phyloP scores from a whole-genome alignment of 306 rosid species.

The Cyamopsis tetragonoloba region DNA sequence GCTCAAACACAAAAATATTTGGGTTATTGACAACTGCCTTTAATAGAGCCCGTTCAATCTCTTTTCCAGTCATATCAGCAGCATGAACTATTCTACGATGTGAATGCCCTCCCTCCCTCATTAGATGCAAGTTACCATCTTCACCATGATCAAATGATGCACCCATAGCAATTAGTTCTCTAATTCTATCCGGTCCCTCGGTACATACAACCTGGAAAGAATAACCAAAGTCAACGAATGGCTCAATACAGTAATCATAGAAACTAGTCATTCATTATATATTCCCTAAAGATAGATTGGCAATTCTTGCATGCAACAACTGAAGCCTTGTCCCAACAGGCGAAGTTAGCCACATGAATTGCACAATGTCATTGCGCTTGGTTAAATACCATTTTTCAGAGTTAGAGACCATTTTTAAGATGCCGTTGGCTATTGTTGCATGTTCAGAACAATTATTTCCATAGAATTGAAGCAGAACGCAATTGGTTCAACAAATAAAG shows the following conservation, averaged over 20 bases:
- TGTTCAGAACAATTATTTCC: background rate
- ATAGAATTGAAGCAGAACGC: background rate
- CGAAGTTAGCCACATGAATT: too few species aligned
- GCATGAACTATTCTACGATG: slow-evolving; percentile 89
- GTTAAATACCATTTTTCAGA: too few species aligned
- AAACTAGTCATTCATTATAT: background rate
- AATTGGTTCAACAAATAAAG: background rate
- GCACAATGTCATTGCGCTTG: too few species aligned
- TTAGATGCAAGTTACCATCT: slow-evolving; percentile 90
- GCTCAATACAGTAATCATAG: background rate
- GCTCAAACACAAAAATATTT: slow-evolving; percentile 73
- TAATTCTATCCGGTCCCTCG: slow-evolving; percentile 95
- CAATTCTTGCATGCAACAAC: background rate
- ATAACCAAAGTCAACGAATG: slow-evolving; percentile 9
- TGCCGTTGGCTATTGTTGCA: too few species aligned
- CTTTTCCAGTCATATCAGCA: slow-evolving; percentile 96
- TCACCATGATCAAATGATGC: slow-evolving; percentile 89
- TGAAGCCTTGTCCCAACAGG: too few species aligned
- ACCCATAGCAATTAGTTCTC: slow-evolving; percentile 89
- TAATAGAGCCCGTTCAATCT: slow-evolving; percentile 81
- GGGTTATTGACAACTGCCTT: slow-evolving; percentile 63
- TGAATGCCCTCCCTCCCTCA: slow-evolving; percentile 94
- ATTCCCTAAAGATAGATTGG: background rate
- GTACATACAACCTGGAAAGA: slow-evolving; percentile 86
- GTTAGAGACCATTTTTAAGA: too few species aligned